phyloP scores from a whole-genome alignment of 129 eudicot species.

The Gnaphalium uliginosum region DNA sequence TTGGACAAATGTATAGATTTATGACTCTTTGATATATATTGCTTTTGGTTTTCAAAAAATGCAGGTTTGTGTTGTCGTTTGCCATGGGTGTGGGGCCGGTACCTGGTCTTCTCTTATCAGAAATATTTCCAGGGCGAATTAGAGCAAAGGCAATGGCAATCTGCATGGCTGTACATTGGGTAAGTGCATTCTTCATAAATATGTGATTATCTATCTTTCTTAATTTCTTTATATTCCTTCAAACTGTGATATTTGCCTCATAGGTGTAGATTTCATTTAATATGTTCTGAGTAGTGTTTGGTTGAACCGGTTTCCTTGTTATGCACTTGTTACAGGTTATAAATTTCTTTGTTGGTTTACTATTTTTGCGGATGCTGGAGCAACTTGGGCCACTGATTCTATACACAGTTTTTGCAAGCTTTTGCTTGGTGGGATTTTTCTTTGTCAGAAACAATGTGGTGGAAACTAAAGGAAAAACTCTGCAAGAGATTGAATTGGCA shows the following conservation, averaged over 20 bases:
- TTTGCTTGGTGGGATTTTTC: slow-evolving; percentile 57
- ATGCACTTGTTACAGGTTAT: slow-evolving; percentile 52
- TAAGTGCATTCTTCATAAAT: slow-evolving; percentile 29
- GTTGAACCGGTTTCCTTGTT: not conserved
- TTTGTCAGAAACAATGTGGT: slow-evolving; percentile 67
- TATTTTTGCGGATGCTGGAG: slow-evolving; percentile 76
- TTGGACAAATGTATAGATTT: not conserved
- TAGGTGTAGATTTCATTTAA: not conserved
- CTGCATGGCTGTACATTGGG: slow-evolving; percentile 98
- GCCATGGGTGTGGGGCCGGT: slow-evolving; percentile 90
- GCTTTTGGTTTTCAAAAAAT: not conserved
- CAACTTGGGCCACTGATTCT: slow-evolving; percentile 65
- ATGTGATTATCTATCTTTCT: not conserved
- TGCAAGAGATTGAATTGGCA: slow-evolving; percentile 83
- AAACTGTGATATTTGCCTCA: not conserved
- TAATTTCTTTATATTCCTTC: not conserved
- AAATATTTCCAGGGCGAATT: slow-evolving; percentile 70
- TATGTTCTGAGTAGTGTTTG: not conserved
- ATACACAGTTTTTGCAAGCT: slow-evolving; percentile 59
- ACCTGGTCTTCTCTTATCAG: slow-evolving; percentile 80
- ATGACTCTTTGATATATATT: not conserved
- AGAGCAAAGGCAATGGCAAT: slow-evolving; percentile 91
- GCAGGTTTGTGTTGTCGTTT: slow-evolving; percentile 76
- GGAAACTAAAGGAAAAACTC: slow-evolving; percentile 81
- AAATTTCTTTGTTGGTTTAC: slow-evolving; percentile 74